These are phyloP conservation scores for Wickerhamomyces strasburgensis DNA, from an alignment of 805 yeast genomes.

Conservation along the genomic window DNA sequence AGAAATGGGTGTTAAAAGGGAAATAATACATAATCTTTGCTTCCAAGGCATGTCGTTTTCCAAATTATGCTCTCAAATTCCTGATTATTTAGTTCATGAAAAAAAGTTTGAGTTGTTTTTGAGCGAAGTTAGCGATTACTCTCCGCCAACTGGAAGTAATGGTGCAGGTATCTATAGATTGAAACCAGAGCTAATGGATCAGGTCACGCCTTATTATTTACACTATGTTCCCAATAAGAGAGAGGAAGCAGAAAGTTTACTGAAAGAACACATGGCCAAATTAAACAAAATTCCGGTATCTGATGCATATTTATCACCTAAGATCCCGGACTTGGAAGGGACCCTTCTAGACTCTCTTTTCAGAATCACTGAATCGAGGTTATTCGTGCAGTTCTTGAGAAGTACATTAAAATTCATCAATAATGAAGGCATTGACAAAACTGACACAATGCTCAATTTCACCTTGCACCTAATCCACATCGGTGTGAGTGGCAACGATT, in stretches of 20 bases:
- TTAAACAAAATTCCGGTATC: slow-evolving; percentile 33
- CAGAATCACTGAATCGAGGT: slow-evolving; percentile 45
- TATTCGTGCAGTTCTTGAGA: slow-evolving; percentile 51
- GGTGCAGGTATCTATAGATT: slow-evolving; percentile 66
- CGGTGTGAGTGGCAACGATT: slow-evolving; percentile 35
- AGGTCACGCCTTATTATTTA: slow-evolving; percentile 77
- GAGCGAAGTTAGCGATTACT: slow-evolving; percentile 50
- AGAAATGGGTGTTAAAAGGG: slow-evolving; percentile 51
- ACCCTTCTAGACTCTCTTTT: slow-evolving; percentile 42
- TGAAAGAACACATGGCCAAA: slow-evolving; percentile 47
- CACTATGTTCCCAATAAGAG: slow-evolving; percentile 73
- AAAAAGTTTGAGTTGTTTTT: slow-evolving; percentile 66
- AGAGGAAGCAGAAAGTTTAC: slow-evolving; percentile 71
- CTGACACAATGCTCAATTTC: slow-evolving; percentile 56
- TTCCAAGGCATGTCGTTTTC: slow-evolving; percentile 70
- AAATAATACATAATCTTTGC: slow-evolving; percentile 79
- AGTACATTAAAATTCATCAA: slow-evolving; percentile 38
- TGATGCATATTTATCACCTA: slow-evolving; percentile 57
- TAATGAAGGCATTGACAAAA: slow-evolving; percentile 32
- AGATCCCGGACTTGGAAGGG: slow-evolving; percentile 28
- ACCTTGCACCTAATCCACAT: slow-evolving; percentile 67
- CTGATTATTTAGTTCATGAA: slow-evolving; percentile 71
- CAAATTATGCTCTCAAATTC: slow-evolving; percentile 59
- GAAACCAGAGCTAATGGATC: slow-evolving; percentile 46
- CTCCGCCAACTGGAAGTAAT: slow-evolving; percentile 52